Evolutionary conservation across 192 early-diverging fungal species (phyloP).

Genomic region (Lunasporangiospora selenospora): DNA sequence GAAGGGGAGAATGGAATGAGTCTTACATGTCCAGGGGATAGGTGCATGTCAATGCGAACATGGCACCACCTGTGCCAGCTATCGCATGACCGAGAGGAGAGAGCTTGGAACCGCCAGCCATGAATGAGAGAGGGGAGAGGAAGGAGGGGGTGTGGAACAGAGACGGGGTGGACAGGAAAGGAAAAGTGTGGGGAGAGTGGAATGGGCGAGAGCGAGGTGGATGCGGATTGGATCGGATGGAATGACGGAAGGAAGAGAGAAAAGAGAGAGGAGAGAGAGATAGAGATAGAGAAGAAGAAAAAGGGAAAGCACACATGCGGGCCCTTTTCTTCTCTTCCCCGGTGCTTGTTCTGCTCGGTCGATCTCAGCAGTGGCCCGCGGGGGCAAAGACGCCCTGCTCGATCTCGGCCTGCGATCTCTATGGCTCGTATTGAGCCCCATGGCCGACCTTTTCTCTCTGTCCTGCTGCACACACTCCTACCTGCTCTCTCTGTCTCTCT

Average conservation of each 20-base stretch:
- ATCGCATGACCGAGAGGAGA: conserved; percentile 92
- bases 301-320: too few species aligned
- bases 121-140: too few species aligned
- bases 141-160: too few species aligned
- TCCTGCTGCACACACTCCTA: too few species aligned
- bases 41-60: conserved; percentile 87
- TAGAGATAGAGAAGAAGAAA: conserved; percentile 1
- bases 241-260: background rate
- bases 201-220: background rate
- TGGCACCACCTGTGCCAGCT: conserved; percentile 90
- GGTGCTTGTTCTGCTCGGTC: too few species aligned
- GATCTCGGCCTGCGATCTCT: conserved; percentile 18
- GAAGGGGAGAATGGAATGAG: too few species aligned
- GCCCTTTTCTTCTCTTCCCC: too few species aligned
- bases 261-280: background rate
- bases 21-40: conserved; percentile 97
- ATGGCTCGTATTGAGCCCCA: too few species aligned
- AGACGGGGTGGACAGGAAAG: background rate
- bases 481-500: too few species aligned
- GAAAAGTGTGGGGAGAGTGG: background rate
- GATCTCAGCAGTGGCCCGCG: conserved; percentile 16
- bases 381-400: too few species aligned
- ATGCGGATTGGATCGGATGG: too few species aligned
- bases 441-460: too few species aligned
- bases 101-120: conserved; percentile 54